Conservation (phyloP, 202 grass and related monocot species). For the Panicum hallii region DNA sequence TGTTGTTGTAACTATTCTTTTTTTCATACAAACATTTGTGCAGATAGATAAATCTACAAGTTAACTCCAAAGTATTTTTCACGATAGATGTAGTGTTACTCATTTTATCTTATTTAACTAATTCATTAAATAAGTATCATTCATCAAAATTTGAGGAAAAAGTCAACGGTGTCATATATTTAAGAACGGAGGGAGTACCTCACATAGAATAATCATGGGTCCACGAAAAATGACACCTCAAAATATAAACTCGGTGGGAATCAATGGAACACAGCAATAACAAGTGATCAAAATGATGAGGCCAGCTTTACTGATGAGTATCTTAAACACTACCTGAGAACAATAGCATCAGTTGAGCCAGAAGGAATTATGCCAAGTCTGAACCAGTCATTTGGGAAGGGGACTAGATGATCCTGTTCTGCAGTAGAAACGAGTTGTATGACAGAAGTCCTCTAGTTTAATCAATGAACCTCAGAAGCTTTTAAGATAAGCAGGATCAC, state of each 20-base stretch:
- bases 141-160: no score
- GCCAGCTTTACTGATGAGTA: background rate
- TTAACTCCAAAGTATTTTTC: no score
- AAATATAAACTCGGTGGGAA: constrained; percentile 10
- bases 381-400: constrained; percentile 95
- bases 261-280: background rate
- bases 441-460: background rate
- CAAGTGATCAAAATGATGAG: constrained; percentile 1
- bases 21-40: no score
- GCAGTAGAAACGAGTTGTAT: constrained; percentile 40
- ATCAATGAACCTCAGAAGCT: background rate
- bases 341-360: constrained; percentile 96
- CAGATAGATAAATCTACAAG: no score
- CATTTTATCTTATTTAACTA: no score
- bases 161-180: no score
- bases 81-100: no score
- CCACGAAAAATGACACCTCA: constrained; percentile 15
- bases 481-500: constrained; percentile 39
- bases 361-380: constrained; percentile 95
- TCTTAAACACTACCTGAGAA: constrained; percentile 68
- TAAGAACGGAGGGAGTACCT: background rate
- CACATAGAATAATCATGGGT: constrained; percentile 3
- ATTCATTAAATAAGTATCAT: no score
- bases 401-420: constrained; percentile 61
- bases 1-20: no score